Base-by-base conservation (phyloP, 768 basidiomycete species). In the Auricularia heimuer region DNA sequence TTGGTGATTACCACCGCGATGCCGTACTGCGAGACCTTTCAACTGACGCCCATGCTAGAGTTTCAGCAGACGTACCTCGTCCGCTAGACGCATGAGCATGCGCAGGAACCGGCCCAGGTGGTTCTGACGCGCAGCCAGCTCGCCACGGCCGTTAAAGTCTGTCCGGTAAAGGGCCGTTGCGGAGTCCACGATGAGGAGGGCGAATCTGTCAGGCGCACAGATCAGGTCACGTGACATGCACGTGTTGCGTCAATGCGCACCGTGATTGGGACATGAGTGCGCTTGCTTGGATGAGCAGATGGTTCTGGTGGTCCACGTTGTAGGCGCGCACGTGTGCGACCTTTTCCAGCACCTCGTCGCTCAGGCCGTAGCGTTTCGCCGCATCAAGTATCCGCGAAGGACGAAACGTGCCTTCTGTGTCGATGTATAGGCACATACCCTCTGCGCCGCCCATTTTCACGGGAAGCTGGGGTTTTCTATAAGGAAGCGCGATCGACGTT, bases 201-300 rank as follows among this genome's bases (percentile, higher is more conserved):
- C 95, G 76, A 99, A 99, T 75, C 97, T 98, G 70, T 3, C 12
- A 1, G 54, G 12, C 29, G 29, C 29, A 29, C 2, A 29, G 29
- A 4, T 33, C 24, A 54, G 54, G 29, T 35, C 29, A 24, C 56
- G 56, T 33, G 24, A 33, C 16, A 12, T 1, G 33, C 56, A 29
- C 33, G 56, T 29, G 11, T 6, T 29, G 6, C 24, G 11, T 8
- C 44, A 24, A 44, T 6, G 1, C 68, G 37, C 67, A 95, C 96
- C 97, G 86, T 47, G 96, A 98, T 74, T 99, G 97, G 4, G 94
- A 92, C 97, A 99, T 98, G 71, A 99, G 83, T n/a, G 95, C 97
- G 72, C 93, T 93, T 2, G 97, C 97, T 69, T 85, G 89, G 0
- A 93, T 87, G 66, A 99, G 79, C 64, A 99, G 80, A 62, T 90